phyloP scores from a whole-genome alignment of 1,284 basidiomycete species.

The Inonotus obliquus region DNA sequence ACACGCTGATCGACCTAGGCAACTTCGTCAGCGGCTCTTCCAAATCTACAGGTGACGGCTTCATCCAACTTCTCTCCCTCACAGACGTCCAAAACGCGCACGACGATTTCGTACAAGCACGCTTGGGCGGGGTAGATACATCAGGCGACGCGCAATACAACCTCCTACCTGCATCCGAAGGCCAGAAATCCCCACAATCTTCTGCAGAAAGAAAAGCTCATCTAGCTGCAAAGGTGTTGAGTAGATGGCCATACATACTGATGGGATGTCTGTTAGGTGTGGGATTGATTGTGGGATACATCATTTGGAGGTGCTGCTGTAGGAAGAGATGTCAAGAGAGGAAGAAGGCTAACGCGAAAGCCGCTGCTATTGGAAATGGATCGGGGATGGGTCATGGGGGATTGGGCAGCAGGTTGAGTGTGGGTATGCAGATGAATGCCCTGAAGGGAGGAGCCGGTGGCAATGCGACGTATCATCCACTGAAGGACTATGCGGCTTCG shows the following conservation, averaged over 20 bases:
- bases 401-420: background rate
- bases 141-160: conserved; percentile 43
- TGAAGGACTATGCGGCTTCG: background rate
- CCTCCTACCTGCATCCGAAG: conserved; percentile 56
- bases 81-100: conserved; percentile 41
- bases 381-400: background rate
- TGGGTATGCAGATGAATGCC: conserved; percentile 14
- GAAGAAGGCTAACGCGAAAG: conserved; percentile 30
- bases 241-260: conserved; percentile 74
- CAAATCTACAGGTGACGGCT: conserved; percentile 39
- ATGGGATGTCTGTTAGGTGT: conserved; percentile 55
- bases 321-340: conserved; percentile 26
- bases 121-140: conserved; percentile 45
- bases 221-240: conserved; percentile 63
- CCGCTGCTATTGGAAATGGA: conserved; percentile 14
- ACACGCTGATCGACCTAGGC: conserved; percentile 56
- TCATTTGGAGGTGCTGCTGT: conserved; percentile 65
- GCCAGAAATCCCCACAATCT: conserved; percentile 60
- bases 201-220: conserved; percentile 64
- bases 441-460: background rate
- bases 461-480: background rate
- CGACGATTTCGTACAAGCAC: conserved; percentile 50
- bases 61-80: conserved; percentile 50
- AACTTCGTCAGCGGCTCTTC: conserved; percentile 43
- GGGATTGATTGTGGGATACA: conserved; percentile 42